These are phyloP conservation scores for Musa troglodytarum DNA, from an alignment of 176 grass and related monocot species.

Conservation along the genomic window DNA sequence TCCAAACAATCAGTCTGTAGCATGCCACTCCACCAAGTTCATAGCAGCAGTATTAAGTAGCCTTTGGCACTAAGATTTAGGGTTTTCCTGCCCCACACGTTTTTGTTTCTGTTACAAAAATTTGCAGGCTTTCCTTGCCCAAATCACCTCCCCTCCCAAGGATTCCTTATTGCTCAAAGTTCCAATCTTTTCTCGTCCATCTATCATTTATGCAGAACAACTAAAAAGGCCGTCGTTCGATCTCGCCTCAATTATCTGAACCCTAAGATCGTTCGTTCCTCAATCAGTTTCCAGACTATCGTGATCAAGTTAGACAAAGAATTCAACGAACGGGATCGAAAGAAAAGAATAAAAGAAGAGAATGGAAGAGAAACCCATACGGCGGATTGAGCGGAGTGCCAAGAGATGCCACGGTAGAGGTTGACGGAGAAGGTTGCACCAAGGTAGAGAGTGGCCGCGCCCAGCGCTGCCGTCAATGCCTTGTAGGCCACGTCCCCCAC, in stretches of 20 bases:
- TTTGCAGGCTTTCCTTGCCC: background rate
- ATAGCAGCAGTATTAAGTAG: background rate
- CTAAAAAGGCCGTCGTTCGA: background rate
- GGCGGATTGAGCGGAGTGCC: slow-evolving; percentile 78
- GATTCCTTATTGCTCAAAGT: background rate
- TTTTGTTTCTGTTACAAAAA: background rate
- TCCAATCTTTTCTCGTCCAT: background rate
- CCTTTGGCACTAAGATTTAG: background rate
- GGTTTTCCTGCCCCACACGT: background rate
- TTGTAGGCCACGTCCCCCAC: slow-evolving; percentile 63
- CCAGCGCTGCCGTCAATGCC: slow-evolving; percentile 58
- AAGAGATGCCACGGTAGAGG: slow-evolving; percentile 78
- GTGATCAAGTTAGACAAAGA: background rate
- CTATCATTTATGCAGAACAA: background rate
- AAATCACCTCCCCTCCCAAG: background rate
- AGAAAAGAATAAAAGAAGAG: background rate
- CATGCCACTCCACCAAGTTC: background rate
- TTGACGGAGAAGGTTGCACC: slow-evolving; percentile 80
- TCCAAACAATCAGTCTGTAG: background rate
- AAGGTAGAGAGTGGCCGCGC: slow-evolving; percentile 70
- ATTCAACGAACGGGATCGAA: background rate
- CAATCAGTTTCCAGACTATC: background rate
- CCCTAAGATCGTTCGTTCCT: background rate
- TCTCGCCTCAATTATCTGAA: background rate
- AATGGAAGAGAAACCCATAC: background rate